phyloP scores from a whole-genome alignment of 306 rosid species.

The Lathyrus tuberosus region DNA sequence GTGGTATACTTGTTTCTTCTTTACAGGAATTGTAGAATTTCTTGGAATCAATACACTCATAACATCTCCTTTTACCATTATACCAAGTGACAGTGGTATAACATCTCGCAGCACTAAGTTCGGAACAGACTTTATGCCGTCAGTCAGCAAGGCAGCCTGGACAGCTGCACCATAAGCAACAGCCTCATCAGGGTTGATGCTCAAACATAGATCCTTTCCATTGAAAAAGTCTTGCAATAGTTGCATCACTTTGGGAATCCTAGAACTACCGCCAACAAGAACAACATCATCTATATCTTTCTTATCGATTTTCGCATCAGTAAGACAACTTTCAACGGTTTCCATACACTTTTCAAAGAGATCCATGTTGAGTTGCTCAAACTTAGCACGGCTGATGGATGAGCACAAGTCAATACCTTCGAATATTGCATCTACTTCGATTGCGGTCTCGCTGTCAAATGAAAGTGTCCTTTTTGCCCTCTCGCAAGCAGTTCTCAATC shows the following conservation, averaged over 20 bases:
- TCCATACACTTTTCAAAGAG: conserved; percentile 9
- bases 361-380: background rate
- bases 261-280: conserved; percentile 5
- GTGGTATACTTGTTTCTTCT: background rate
- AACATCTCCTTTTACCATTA: background rate
- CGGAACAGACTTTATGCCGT: background rate
- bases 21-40: background rate
- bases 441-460: background rate
- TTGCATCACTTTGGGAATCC: conserved; percentile 11
- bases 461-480: conserved; percentile 5
- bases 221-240: background rate
- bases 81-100: background rate
- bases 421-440: background rate
- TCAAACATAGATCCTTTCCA: background rate
- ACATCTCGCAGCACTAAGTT: background rate
- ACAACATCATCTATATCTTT: conserved; percentile 8
- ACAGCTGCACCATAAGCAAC: conserved; percentile 24
- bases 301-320: background rate
- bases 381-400: background rate
- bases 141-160: background rate
- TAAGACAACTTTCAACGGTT: conserved; percentile 6
- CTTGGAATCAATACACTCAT: conserved; percentile 13
- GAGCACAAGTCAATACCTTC: conserved; percentile 1
- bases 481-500: background rate
- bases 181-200: conserved; percentile 22